Percentiles rank a stretch among this genome's conserved stretches.
Evolutionary conservation across 768 basidiomycete species (phyloP).

Genomic region (Dendrothele bispora): DNA sequence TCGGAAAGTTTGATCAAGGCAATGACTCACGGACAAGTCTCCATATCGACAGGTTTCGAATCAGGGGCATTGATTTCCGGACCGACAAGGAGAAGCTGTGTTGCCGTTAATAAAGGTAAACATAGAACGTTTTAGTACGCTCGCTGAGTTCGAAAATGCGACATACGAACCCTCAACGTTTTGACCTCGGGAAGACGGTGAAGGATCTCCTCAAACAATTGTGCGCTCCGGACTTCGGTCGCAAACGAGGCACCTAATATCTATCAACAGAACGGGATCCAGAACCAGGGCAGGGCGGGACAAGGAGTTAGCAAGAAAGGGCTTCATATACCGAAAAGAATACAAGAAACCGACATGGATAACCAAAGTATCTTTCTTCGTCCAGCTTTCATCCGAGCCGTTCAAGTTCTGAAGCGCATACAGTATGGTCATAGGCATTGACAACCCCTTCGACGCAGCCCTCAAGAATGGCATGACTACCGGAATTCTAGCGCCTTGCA

Average conservation of each 20-base stretch:
- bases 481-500: background rate
- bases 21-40: conserved; percentile 29
- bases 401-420: conserved; percentile 30
- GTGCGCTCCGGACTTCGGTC: conserved; percentile 17
- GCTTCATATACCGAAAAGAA: no score
- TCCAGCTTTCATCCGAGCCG: conserved; percentile 25
- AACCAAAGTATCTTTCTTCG: conserved; percentile 25
- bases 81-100: conserved; percentile 24
- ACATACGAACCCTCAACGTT: conserved; percentile 22
- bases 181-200: conserved; percentile 32
- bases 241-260: conserved; percentile 25
- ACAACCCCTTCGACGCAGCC: conserved; percentile 23
- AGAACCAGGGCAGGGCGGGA: background rate
- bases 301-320: no score
- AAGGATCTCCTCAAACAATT: conserved; percentile 34
- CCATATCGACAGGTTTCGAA: conserved; percentile 20
- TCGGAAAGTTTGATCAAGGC: no score
- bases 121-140: no score
- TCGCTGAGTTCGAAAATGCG: background rate
- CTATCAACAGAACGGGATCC: conserved; percentile 13
- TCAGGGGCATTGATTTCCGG: conserved; percentile 16
- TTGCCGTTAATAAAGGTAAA: background rate
- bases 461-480: conserved; percentile 19
- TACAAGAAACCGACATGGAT: conserved; percentile 25
- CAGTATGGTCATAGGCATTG: conserved; percentile 33